Base-by-base conservation (phyloP, 2,329 filamentous ascomycete species). In the Paecilomyces variotii region DNA sequence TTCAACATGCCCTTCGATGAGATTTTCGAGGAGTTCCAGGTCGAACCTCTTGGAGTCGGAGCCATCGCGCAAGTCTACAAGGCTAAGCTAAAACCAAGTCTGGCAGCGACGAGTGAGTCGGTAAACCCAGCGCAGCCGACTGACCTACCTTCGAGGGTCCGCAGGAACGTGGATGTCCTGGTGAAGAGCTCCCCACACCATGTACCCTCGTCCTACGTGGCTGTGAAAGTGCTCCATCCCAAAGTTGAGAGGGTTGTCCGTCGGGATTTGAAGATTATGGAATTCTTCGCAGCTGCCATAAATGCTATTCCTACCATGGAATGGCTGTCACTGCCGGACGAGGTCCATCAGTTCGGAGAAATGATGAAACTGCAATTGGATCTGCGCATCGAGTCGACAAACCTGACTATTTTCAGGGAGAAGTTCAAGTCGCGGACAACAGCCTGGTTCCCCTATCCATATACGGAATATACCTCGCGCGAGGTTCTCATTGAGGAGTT, bases 361-460 rank as follows among this genome's bases (percentile, higher is more conserved):
- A 99, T 99, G 94, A 99, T 99, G 94, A 88, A 88, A 67, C 79
- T 97, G n/a, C 94, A 99, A 72, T 81, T 99, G 2, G 94, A 99
- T 74, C 81, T 99, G 35, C 88, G 94, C 56, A 97, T 97, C 61
- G 94, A 99, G 74, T 88, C 91, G 1, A 88, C 92, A 39, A 99
- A 99, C 67, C 79, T 99, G 2, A 73, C 87, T 25, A 85, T 87
- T 12, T 97, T 99, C 79, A 87, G 94, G 56, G 87, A 88, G 67
- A 90, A 97, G 71, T 99, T 99, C 80, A 89, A 88, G 67, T 84
- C 91, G 59, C 84, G 94, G 52, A 89, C 89, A 1, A 97, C 93
- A 0, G 92, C 91, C n/a, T 96, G 90, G 87, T 99, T 99, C 71
- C 94, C 94, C 1, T 96, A 90, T 67, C 92, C 94, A 0, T 97